Base-by-base conservation (phyloP, 2,329 filamentous ascomycete genomes). In the Shiraia sp. region DNA sequence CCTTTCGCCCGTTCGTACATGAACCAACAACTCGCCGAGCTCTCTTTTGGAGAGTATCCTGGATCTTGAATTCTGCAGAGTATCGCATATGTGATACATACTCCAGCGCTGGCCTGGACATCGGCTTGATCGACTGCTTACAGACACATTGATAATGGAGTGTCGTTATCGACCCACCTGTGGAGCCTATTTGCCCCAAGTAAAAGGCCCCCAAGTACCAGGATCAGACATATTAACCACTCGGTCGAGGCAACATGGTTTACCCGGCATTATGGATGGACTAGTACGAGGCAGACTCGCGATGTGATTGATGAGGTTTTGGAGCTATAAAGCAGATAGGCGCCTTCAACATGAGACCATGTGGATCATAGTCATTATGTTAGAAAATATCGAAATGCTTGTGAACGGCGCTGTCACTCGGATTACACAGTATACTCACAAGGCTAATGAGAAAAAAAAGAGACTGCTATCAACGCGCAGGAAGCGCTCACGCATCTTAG, bases 281-380 rank as follows among this genome's bases (percentile, higher is more conserved):
- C 25, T 38, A 43, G 40, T 34, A 42, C 34, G 40, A 45, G 45
- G 45, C 42, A 48, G 36, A 46, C 32, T 40, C 25, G 42, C 41
- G 26, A 40, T 40, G 10, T 53, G 42, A 49, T 48, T 51, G 47
- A 37, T 31, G 28, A 41, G 34, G 37, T 47, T 49, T 37, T 23
- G 38, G 26, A 33, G 28, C 16, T 12, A 27, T 19, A 17, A 24
- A 6, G 33, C 24, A 34, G 23, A 29, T 41, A 28, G 42, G 42
- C 50, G 50, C 44, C 42, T 35, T 40, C 10, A 26, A 42, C 12
- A 14, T 10, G 9, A 31, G 29, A 36, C 29, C 24, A 16, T 6
- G 30, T 31, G 4, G 29, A 29, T 32, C 29, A 6, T 32, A 25
- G 22, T 27, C n/a, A n/a, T n/a, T 16, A 28, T 14, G 41, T 36